Conservation (phyloP, 1,284 basidiomycete genomes). For the Malassezia obtusa region DNA sequence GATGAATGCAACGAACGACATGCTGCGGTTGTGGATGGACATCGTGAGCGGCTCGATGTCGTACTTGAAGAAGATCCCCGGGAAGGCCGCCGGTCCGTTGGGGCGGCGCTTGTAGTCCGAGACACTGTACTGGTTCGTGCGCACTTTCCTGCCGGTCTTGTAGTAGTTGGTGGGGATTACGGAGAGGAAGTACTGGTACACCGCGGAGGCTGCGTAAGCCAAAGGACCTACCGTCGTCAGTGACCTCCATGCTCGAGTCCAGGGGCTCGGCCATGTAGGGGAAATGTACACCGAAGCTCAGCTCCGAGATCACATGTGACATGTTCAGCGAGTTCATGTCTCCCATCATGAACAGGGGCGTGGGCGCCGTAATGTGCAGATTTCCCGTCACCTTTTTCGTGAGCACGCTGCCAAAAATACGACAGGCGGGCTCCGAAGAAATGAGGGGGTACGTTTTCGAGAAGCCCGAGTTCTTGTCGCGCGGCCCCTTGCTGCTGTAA, state of each 20-base stretch:
- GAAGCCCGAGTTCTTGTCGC: slow-evolving; percentile 47
- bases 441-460: slow-evolving; percentile 40
- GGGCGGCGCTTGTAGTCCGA: slow-evolving; percentile 75
- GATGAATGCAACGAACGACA: slow-evolving; percentile 66
- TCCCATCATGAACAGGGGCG: slow-evolving; percentile 58
- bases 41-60: slow-evolving; percentile 84
- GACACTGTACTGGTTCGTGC: slow-evolving; percentile 88
- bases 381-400: slow-evolving; percentile 79
- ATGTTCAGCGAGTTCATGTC: slow-evolving; percentile 82
- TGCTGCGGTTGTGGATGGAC: slow-evolving; percentile 76
- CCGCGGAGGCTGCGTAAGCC: slow-evolving; percentile 1
- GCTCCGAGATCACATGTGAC: slow-evolving; percentile 88
- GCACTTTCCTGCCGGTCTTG: slow-evolving; percentile 57
- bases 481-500: slow-evolving; percentile 50
- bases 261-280: slow-evolving; percentile 89
- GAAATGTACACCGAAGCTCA: slow-evolving; percentile 92
- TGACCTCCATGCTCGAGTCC: slow-evolving; percentile 64
- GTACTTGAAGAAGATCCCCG: slow-evolving; percentile 56
- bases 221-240: slow-evolving; percentile 55
- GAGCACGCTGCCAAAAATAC: slow-evolving; percentile 71
- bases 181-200: slow-evolving; percentile 85
- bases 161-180: slow-evolving; percentile 84
- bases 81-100: slow-evolving; percentile 70
- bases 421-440: slow-evolving; percentile 56
- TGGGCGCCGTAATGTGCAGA: slow-evolving; percentile 53